Base-by-base conservation (phyloP, 2,329 filamentous ascomycete genomes). In the Xylariaceae sp. region DNA sequence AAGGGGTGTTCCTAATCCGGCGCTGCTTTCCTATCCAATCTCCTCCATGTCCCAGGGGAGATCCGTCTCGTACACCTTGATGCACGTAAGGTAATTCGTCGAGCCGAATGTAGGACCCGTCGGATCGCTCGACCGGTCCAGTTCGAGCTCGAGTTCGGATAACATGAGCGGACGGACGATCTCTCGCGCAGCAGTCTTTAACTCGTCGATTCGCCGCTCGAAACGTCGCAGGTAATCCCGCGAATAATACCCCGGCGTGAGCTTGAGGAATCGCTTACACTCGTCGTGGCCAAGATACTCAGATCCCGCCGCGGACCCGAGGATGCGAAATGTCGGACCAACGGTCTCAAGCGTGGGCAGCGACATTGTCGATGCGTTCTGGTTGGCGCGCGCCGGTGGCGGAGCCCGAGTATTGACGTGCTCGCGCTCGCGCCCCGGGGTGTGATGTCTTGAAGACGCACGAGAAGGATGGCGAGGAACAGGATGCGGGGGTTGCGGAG, bases 261-360 rank as follows among this genome's bases (percentile, higher is more conserved):
- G 78, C 72, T 96, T 95, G 55, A 97, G 81, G 68, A 97, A 97
- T 18, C 85, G 85, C 74, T 96, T 97, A 71, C 93, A 88, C 65
- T 96, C 92, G 65, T 96, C 92, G 72, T 93, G 91, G 1, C 79
- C 75, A 4, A 97, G 83, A 70, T 94, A 97, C 0, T 81, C 79
- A 8, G 80, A 73, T 0, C 83, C 77, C 3, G 77, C 77, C 2
- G 82, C 77, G 3, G 83, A 82, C 37, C 91, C 92, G 7, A 97
- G 80, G 1, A 88, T 82, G 48, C 90, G 85, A 73, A 93, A 96
- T 1, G 92, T 84, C 51, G 88, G 84, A 2, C 91, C 91, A 1
- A 85, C 73, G 13, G 83, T 80, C 1, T 84, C 81, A 44, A 86
- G 77, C 1, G 78, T 77, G n/a, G 79, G 76, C 53, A 75, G 72